Conservation (phyloP, 2,329 filamentous ascomycete genomes). For the Scedosporium aurantiacum region DNA sequence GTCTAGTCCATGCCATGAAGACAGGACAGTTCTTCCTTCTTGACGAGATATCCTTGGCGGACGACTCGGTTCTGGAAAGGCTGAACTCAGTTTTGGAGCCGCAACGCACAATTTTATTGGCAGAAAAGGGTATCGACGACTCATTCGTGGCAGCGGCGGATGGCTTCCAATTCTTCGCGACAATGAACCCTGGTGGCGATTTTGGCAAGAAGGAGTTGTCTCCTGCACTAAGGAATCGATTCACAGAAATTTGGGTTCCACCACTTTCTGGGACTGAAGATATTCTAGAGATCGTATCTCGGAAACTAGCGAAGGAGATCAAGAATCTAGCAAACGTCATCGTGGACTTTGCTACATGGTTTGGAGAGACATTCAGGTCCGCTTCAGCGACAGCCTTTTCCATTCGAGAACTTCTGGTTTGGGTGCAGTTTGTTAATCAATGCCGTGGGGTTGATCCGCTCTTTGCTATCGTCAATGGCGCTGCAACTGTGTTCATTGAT, state of each 20-base stretch:
- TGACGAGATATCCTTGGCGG: conserved; percentile 94
- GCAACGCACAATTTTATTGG: conserved; percentile 72
- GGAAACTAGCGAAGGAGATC: conserved; percentile 53
- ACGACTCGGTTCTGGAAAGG: conserved; percentile 92
- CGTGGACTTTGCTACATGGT: conserved; percentile 86
- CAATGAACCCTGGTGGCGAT: conserved; percentile 98
- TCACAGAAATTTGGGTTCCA: conserved; percentile 98
- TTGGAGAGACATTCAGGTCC: conserved; percentile 70
- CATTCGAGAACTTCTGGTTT: conserved; percentile 82
- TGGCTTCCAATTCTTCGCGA: conserved; percentile 92
- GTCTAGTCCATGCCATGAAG: conserved; percentile 88
- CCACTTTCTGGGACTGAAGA: conserved; percentile 76
- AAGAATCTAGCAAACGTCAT: conserved; percentile 55
- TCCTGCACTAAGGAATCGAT: conserved; percentile 85
- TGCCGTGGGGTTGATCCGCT: conserved; percentile 30
- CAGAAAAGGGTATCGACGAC: conserved; percentile 82
- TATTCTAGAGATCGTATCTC: conserved; percentile 72
- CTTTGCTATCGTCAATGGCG: conserved; percentile 61
- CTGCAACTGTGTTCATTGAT: conserved; percentile 91
- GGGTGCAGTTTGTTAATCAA: conserved; percentile 85
- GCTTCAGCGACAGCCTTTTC: conserved; percentile 69
- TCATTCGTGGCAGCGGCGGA: conserved; percentile 64
- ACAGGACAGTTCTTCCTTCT: conserved; percentile 82
- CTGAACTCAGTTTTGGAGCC: conserved; percentile 95
- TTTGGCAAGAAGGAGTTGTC: conserved; percentile 98